These are phyloP conservation scores for Cajanus cajan DNA, from an alignment of 306 rosid species.

Conservation along the genomic window DNA sequence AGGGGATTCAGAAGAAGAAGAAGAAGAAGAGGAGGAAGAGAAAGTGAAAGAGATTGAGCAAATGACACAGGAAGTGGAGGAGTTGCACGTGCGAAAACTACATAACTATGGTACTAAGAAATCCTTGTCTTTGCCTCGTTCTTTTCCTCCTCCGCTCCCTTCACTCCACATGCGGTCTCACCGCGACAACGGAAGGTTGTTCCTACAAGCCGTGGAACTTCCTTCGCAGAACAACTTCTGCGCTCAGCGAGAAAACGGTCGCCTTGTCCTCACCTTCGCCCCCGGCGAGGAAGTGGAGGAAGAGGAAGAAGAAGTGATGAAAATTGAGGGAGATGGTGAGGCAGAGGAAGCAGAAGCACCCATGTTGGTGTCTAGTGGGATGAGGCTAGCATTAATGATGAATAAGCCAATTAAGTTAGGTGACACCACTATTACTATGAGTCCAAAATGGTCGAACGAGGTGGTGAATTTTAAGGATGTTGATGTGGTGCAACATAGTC, in stretches of 20 bases:
- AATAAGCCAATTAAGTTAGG: constrained; percentile 42
- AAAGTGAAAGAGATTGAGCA: too few relatives aligned
- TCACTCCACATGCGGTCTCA: constrained; percentile 47
- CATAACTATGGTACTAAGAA: constrained; percentile 26
- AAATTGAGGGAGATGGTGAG: constrained; percentile 1
- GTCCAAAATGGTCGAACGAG: constrained; percentile 45
- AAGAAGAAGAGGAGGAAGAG: neutral
- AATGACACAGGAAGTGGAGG: neutral
- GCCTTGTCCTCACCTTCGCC: constrained; percentile 64
- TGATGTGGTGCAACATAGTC: constrained; percentile 20
- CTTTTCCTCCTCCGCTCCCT: constrained; percentile 76
- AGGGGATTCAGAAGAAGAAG: constrained; percentile 29
- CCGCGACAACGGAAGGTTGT: constrained; percentile 67
- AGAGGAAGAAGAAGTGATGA: neutral
- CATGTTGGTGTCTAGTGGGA: constrained; percentile 31
- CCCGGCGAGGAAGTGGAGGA: neutral
- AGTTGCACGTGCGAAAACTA: constrained; percentile 21
- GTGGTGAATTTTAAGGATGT: constrained; percentile 37
- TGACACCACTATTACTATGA: constrained; percentile 24
- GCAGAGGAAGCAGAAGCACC: constrained; percentile 24
- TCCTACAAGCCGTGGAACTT: constrained; percentile 52
- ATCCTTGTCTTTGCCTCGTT: neutral
- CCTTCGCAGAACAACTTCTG: constrained; percentile 48
- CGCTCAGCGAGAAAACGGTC: constrained; percentile 64
- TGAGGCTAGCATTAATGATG: constrained; percentile 48